phyloP scores from a whole-genome alignment of 306 rosid species.

The Acacia crassicarpa region DNA sequence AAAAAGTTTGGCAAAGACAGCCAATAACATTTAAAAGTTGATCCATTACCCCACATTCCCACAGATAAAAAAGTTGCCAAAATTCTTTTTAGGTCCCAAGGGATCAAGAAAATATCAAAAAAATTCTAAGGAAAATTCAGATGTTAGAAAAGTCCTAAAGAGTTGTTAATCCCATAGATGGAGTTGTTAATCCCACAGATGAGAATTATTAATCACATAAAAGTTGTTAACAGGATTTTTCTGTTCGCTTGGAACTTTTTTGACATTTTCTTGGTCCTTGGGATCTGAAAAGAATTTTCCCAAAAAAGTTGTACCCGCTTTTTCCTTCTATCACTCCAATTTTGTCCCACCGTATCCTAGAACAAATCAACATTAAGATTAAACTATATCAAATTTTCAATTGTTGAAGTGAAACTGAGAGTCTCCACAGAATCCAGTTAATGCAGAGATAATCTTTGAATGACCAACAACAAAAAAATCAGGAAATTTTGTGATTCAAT shows the following conservation, averaged over 20 bases:
- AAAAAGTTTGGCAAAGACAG: conserved; percentile 21
- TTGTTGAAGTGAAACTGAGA: neutral
- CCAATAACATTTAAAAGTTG: neutral
- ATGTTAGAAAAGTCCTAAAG: no score
- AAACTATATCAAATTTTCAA: neutral
- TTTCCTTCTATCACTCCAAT: conserved; percentile 21
- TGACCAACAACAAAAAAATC: neutral
- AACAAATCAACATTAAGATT: neutral
- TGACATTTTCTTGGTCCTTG: no score
- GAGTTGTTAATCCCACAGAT: no score
- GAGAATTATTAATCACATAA: no score
- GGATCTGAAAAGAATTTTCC: no score
- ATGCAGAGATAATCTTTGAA: neutral
- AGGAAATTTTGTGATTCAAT: neutral
- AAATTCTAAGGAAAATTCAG: no score
- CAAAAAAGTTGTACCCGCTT: conserved; percentile 19
- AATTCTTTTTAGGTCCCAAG: no score
- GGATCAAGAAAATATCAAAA: no score
- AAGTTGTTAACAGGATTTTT: no score
- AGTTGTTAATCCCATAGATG: no score
- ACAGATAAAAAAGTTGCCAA: neutral
- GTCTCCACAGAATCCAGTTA: neutral
- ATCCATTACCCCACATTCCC: conserved; percentile 23
- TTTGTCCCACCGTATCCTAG: conserved; percentile 14
- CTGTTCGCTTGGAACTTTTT: no score